Conservation (phyloP, 2,329 filamentous ascomycete genomes). For the Cercospora brassicicola region DNA sequence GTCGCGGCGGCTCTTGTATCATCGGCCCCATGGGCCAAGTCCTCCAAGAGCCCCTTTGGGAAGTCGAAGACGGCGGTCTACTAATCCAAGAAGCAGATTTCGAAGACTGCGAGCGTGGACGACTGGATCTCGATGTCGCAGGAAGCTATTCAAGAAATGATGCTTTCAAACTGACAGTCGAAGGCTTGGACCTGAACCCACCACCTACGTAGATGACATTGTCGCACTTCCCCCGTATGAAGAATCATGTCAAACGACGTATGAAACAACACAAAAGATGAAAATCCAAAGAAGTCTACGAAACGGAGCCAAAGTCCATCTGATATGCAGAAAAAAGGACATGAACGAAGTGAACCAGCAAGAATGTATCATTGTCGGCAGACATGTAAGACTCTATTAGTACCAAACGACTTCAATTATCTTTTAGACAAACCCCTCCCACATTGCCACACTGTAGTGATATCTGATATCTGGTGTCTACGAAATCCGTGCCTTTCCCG, state of each 20-base stretch:
- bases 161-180: conserved; percentile 60
- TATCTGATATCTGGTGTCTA: not conserved
- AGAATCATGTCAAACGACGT: not conserved
- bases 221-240: not conserved
- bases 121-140: conserved; percentile 78
- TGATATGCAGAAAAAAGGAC: too few species aligned
- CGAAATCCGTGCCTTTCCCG: not conserved
- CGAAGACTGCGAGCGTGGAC: conserved; percentile 79
- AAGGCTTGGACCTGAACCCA: conserved; percentile 55
- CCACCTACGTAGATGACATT: conserved; percentile 8
- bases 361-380: not conserved
- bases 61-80: conserved; percentile 66
- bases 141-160: conserved; percentile 81
- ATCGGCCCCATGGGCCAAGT: conserved; percentile 77
- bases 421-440: not conserved
- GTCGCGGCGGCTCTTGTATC: conserved; percentile 78
- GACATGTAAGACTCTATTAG: not conserved
- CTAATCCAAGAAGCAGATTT: conserved; percentile 76
- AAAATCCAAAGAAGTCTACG: not conserved
- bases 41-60: conserved; percentile 79
- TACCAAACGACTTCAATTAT: not conserved
- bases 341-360: not conserved
- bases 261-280: not conserved
- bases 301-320: not conserved
- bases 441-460: not conserved